A percentile compares a stretch with the other conserved stretches of the same genome.
These are phyloP conservation scores for Pythium plurisporium DNA, from an alignment of 352 stramenopile genomes.

Conservation along the genomic window DNA sequence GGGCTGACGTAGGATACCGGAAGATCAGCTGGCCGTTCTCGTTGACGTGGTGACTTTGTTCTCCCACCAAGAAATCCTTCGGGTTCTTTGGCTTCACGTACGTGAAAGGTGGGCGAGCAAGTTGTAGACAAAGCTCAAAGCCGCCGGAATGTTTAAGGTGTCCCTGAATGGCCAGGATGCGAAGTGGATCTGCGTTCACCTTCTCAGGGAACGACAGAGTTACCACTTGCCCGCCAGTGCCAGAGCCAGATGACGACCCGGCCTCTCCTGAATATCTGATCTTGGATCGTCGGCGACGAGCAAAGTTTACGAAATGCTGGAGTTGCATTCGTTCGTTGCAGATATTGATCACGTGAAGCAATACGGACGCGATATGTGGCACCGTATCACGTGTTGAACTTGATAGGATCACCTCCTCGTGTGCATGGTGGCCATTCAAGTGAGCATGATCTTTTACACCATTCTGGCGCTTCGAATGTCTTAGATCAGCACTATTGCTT, in stretches of 20 bases:
- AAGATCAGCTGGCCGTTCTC: slow-evolving; percentile 72
- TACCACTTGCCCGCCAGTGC: slow-evolving; percentile 79
- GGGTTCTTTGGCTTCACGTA: slow-evolving; percentile 63
- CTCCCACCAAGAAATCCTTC: slow-evolving; percentile 53
- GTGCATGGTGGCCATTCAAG: no score
- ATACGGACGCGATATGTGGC: slow-evolving; percentile 67
- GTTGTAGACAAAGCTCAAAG: slow-evolving; percentile 74
- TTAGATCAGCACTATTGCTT: slow-evolving; percentile 16
- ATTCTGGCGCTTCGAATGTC: slow-evolving; percentile 31
- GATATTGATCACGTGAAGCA: slow-evolving; percentile 82
- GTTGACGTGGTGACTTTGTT: slow-evolving; percentile 73
- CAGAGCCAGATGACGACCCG: slow-evolving; percentile 37
- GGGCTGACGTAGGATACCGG: slow-evolving; percentile 64
- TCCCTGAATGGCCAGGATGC: slow-evolving; percentile 73
- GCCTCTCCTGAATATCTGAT: slow-evolving; percentile 84
- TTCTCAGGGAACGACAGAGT: slow-evolving; percentile 85
- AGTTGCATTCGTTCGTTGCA: slow-evolving; percentile 83
- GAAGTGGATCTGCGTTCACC: slow-evolving; percentile 75
- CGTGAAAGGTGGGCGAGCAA: slow-evolving; percentile 55
- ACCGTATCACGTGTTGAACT: slow-evolving; percentile 22
- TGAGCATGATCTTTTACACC: not conserved
- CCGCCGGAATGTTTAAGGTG: slow-evolving; percentile 73
- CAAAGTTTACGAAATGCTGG: slow-evolving; percentile 87
- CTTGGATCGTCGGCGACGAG: slow-evolving; percentile 69
- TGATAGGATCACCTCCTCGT: no score